phyloP scores from a whole-genome alignment of 768 basidiomycete species.

The Exsudoporus frostii region DNA sequence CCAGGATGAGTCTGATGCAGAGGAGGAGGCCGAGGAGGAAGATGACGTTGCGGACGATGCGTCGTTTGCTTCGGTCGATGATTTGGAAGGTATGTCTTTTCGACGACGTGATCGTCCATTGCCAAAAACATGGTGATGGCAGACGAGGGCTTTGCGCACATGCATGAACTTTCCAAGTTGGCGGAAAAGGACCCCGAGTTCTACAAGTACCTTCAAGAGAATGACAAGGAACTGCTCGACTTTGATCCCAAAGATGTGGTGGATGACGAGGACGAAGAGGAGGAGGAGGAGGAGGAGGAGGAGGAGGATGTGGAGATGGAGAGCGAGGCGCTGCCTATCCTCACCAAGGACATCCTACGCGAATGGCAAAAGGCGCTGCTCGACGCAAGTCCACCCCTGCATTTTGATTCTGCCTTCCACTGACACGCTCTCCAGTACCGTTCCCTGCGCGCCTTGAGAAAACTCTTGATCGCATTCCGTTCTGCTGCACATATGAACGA shows the following conservation, averaged over 20 bases:
- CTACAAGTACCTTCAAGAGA: conserved; percentile 95
- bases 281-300: conserved; percentile 42
- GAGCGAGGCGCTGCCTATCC: conserved; percentile 44
- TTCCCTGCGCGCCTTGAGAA: conserved; percentile 79
- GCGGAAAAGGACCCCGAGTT: conserved; percentile 99
- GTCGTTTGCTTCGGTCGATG: conserved; percentile 77
- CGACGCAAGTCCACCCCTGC: conserved; percentile 48
- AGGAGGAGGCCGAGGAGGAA: conserved; percentile 41
- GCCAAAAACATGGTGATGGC: conserved; percentile 5
- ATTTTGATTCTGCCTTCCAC: neutral
- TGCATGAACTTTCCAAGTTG: conserved; percentile 80
- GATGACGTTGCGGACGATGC: conserved; percentile 50
- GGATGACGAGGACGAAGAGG: conserved; percentile 50
- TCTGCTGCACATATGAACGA: conserved; percentile 89
- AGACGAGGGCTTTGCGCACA: conserved; percentile 75
- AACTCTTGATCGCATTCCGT: conserved; percentile 85
- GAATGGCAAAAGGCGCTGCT: conserved; percentile 89
- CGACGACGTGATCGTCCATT: neutral
- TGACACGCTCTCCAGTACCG: conserved; percentile 55
- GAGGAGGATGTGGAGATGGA: conserved; percentile 41
- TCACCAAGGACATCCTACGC: conserved; percentile 68
- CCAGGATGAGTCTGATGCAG: conserved; percentile 31
- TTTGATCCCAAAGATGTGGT: conserved; percentile 56
- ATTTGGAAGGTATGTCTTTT: conserved; percentile 54
- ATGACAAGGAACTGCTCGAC: conserved; percentile 86